Evolutionary conservation across 2,329 filamentous ascomycete species (phyloP).

Genomic region (Xenoacremonium recifei): DNA sequence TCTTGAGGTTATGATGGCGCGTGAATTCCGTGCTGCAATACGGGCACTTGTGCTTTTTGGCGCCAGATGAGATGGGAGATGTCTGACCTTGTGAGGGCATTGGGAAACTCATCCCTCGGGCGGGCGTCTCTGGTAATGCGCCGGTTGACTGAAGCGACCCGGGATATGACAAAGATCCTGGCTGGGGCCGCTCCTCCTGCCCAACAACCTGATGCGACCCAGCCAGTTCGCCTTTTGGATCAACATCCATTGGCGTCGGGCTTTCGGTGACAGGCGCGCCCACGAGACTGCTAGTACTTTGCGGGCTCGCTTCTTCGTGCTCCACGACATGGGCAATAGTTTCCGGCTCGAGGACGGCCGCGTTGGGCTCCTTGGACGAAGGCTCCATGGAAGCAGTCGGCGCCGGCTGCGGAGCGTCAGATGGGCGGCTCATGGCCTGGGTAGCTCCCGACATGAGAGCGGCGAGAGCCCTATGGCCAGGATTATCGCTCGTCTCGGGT

Average conservation of each 20-base stretch:
- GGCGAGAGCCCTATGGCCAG: constrained; percentile 51
- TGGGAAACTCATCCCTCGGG: constrained; percentile 57
- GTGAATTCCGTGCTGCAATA: constrained; percentile 98
- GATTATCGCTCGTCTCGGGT: constrained; percentile 50
- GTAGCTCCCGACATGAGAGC: constrained; percentile 54
- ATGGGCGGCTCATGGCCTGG: constrained; percentile 54
- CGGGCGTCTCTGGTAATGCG: constrained; percentile 43
- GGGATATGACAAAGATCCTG: constrained; percentile 54
- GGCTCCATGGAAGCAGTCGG: constrained; percentile 45
- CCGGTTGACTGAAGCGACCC: constrained; percentile 45
- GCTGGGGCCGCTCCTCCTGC: constrained; percentile 51
- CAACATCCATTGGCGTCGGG: constrained; percentile 55
- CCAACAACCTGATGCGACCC: constrained; percentile 38
- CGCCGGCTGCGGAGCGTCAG: constrained; percentile 47
- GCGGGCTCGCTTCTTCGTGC: constrained; percentile 41
- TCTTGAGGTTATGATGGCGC: constrained; percentile 95
- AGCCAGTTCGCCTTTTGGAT: constrained; percentile 39
- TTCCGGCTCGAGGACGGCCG: constrained; percentile 31
- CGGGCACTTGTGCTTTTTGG: constrained; percentile 93
- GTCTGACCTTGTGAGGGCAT: constrained; percentile 45
- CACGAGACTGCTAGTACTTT: constrained; percentile 42
- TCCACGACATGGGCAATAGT: constrained; percentile 36
- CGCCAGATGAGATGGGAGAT: constrained; percentile 57
- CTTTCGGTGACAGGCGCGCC: constrained; percentile 47
- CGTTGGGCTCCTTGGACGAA: constrained; percentile 35